Evolutionary conservation across 164 flowering plant genomes (phyloP), one percentile per base, ranked within the genome.

Genomic region (grape (Vitis vinifera)): DNA sequence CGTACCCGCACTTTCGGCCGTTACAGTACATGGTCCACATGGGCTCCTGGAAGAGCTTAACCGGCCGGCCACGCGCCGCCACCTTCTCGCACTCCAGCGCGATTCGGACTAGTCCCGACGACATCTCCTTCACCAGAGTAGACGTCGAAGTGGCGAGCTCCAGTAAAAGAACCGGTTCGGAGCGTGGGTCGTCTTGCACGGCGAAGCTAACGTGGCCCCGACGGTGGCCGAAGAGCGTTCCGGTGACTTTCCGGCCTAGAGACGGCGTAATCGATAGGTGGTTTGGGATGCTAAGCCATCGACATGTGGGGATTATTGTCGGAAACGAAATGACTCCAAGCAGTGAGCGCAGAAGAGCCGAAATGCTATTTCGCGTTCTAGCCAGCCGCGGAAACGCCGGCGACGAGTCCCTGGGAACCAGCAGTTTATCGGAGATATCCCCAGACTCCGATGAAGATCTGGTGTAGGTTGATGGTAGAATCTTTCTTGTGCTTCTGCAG

Each of bases 1-100:
- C 97, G 71, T 83, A 85, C 58, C 98, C 97, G 50, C 85, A 86
- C 81, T 85, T 89, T 76, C 84, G 73, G 53, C 98, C 95, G 73
- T 91, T 93, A 68, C 98, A 91, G 71, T 91, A 91, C 93, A 89
- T 91, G 30, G 87, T 90, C 98, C 98, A 93, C 66, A 71, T 59
- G 3, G 92, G 88, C 82, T 91, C 95, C 27, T 82, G 67, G 44
- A 82, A 84, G 31, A 93, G 80, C 85, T 73, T 79, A 71, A 62
- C 71, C 37, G 62, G 58, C 47, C 68, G 59, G 11, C 77, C 73
- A 60, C 78, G 65, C 53, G 58, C 31, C 6, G 8, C 47, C 8
- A 3, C 66, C 56, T 79, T 86, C 71, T 88, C 88, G 82, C 92
- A 91, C 76, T 94, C 97, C 27, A 94, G 75, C 1, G 96, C 98